These are phyloP conservation scores for Emergomyces pasteurianus DNA, from an alignment of 2,329 filamentous ascomycete species.

Conservation along the genomic window DNA sequence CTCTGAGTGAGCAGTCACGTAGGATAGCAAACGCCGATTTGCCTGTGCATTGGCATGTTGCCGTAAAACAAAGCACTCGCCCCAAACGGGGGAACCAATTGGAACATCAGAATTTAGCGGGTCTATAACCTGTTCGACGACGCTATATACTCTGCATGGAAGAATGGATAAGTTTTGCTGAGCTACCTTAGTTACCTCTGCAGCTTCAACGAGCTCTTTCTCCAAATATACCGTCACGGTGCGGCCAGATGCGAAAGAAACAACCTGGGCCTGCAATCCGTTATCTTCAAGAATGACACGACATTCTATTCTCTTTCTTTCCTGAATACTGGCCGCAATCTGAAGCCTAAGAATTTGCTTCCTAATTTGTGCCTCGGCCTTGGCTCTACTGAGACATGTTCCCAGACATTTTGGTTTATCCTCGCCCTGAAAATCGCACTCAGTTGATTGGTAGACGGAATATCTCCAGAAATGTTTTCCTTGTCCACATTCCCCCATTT, in stretches of 20 bases:
- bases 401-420: neutral
- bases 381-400: slow-evolving; percentile 2
- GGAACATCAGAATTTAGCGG: neutral
- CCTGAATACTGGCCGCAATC: slow-evolving; percentile 1
- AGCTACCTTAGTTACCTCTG: neutral
- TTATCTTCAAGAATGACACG: slow-evolving; percentile 3
- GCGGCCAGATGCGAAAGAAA: slow-evolving; percentile 7
- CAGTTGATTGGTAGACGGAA: slow-evolving; percentile 4
- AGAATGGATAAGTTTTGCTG: slow-evolving; percentile 4
- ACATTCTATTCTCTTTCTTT: slow-evolving; percentile 4
- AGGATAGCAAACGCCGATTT: slow-evolving; percentile 3
- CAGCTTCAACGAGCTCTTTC: slow-evolving; percentile 3
- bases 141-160: slow-evolving; percentile 7
- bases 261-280: neutral
- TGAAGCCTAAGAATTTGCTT: slow-evolving; percentile 1
- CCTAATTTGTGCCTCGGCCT: slow-evolving; percentile 5
- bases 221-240: slow-evolving; percentile 3
- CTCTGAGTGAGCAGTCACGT: slow-evolving; percentile 1
- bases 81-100: neutral
- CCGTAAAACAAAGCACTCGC: slow-evolving; percentile 3
- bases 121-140: slow-evolving; percentile 3
- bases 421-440: neutral
- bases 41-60: slow-evolving; percentile 6
- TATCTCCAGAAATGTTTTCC: slow-evolving; percentile 6
- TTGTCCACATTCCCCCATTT: neutral